Evolutionary conservation across 129 eudicot species (phyloP).

Genomic region (Tagetes erecta): DNA sequence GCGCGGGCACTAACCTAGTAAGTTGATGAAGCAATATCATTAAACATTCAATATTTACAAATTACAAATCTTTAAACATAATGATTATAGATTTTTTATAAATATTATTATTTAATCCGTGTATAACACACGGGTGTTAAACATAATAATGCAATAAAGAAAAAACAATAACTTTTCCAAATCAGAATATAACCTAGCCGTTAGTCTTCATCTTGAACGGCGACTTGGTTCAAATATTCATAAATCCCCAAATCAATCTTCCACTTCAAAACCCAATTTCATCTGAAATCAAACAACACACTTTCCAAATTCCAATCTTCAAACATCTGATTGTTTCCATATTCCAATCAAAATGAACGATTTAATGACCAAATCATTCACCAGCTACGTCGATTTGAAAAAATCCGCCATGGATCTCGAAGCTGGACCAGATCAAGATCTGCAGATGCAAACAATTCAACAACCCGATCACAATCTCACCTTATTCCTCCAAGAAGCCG

Average conservation of each 20-base stretch:
- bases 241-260: conserved; percentile 2
- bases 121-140: too few species aligned
- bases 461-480: conserved; percentile 63
- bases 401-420: conserved; percentile 72
- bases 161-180: neutral
- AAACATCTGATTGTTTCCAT: conserved; percentile 25
- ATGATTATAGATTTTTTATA: too few species aligned
- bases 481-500: conserved; percentile 73
- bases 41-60: too few species aligned
- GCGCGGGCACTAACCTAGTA: too few species aligned
- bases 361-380: conserved; percentile 81
- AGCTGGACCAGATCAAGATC: conserved; percentile 47
- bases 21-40: too few species aligned
- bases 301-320: conserved; percentile 1
- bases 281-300: conserved; percentile 16
- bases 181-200: conserved; percentile 32
- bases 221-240: too few species aligned
- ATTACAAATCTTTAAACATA: too few species aligned
- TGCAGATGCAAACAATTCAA: conserved; percentile 38
- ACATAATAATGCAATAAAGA: too few species aligned
- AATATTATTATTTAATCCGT: too few species aligned
- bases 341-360: conserved; percentile 61
- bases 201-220: conserved; percentile 35
- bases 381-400: conserved; percentile 85
- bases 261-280: conserved; percentile 21